A percentile compares a stretch with the other conserved stretches of the same genome.
Conservation (phyloP, 257 asterid species). For the Gentiana dahurica region DNA sequence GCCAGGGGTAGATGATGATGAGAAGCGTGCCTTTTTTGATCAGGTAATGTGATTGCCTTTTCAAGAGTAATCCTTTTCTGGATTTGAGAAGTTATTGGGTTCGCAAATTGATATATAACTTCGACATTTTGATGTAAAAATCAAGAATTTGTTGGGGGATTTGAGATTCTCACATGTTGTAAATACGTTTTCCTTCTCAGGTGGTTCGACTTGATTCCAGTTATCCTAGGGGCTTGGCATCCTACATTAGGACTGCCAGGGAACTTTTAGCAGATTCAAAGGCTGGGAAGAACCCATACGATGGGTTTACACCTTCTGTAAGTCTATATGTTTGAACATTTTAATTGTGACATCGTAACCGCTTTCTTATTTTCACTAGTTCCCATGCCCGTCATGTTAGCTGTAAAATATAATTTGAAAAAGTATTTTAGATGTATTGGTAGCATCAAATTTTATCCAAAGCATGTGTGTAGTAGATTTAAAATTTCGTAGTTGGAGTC, state of each 20-base stretch:
- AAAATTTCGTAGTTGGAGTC: no score
- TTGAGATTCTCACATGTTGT: background rate
- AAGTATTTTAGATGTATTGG: no score
- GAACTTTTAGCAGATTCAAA: slow-evolving; percentile 92
- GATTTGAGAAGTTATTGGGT: background rate
- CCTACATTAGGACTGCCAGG: slow-evolving; percentile 77
- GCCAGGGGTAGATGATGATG: slow-evolving; percentile 72
- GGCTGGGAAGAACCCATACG: slow-evolving; percentile 92
- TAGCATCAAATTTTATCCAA: no score
- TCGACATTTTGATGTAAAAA: background rate
- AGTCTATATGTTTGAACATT: slow-evolving; percentile 20
- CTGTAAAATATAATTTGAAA: no score
- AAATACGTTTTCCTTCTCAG: slow-evolving; percentile 26
- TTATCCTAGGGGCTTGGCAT: slow-evolving; percentile 78
- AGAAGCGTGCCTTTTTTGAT: slow-evolving; percentile 60
- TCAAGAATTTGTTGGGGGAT: background rate
- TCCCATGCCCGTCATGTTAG: no score
- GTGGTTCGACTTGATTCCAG: slow-evolving; percentile 69
- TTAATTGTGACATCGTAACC: background rate
- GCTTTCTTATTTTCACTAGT: no score
- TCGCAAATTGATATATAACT: background rate
- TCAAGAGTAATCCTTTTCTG: background rate
- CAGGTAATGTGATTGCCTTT: slow-evolving; percentile 37
- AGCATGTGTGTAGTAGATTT: no score
- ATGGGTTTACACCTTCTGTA: slow-evolving; percentile 94